Evolutionary conservation across 2,329 filamentous ascomycete species (phyloP).

Genomic region (Phaeosphaeria sp.): DNA sequence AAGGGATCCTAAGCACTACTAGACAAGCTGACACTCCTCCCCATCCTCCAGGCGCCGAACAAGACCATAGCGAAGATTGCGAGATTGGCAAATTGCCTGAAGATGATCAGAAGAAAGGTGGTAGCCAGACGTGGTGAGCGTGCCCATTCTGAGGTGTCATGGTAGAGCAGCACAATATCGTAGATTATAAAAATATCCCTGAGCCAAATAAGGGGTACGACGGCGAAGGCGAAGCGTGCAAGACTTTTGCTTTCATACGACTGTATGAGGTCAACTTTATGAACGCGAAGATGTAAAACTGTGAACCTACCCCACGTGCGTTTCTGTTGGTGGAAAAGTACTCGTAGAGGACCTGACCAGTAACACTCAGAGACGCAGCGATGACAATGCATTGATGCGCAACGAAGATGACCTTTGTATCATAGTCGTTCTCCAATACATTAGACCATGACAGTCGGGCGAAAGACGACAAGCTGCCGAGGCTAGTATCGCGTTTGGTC

Average conservation of each 20-base stretch:
- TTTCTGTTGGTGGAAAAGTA: constrained; percentile 6
- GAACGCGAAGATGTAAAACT: neutral
- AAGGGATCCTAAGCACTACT: neutral
- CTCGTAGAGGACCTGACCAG: constrained; percentile 5
- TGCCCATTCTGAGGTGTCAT: constrained; percentile 4
- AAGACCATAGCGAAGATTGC: constrained; percentile 7
- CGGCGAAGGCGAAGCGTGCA: constrained; percentile 5
- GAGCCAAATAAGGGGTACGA: constrained; percentile 10
- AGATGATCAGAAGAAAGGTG: constrained; percentile 6
- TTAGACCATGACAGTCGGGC: constrained; percentile 5
- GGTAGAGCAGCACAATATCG: constrained; percentile 6
- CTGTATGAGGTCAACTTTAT: neutral
- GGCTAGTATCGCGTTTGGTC: neutral
- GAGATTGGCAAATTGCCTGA: constrained; percentile 8
- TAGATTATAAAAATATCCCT: constrained; percentile 13
- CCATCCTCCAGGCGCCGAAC: constrained; percentile 14
- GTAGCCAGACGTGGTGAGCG: neutral
- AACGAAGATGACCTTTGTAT: constrained; percentile 4
- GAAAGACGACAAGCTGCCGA: constrained; percentile 1
- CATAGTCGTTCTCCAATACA: neutral
- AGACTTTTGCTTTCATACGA: constrained; percentile 10
- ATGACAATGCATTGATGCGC: constrained; percentile 10
- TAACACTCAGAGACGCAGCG: constrained; percentile 6
- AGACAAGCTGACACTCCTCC: constrained; percentile 2
- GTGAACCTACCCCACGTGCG: constrained; percentile 6